Conservation (phyloP, 192 early-diverging fungal genomes). For the Paraglomus brasilianum region DNA sequence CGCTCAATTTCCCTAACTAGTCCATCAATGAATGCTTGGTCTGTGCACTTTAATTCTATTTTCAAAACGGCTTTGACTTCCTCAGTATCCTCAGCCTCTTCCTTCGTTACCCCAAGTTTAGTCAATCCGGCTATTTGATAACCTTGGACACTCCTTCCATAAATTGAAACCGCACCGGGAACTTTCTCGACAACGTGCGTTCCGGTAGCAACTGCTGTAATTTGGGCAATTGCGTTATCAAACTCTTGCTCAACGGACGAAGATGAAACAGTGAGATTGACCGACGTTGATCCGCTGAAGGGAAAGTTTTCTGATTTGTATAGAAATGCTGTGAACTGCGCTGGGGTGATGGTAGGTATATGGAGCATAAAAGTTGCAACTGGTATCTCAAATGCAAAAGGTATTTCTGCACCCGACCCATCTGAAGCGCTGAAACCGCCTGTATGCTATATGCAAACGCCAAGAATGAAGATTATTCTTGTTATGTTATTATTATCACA, state of each 20-base stretch:
- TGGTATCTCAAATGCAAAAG: slow-evolving; percentile 45
- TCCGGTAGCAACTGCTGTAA: slow-evolving; percentile 45
- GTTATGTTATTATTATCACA: no score
- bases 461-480: not conserved
- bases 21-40: slow-evolving; percentile 52
- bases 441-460: not conserved
- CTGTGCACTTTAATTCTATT: slow-evolving; percentile 57
- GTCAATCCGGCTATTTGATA: slow-evolving; percentile 56
- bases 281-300: slow-evolving; percentile 42
- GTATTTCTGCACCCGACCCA: slow-evolving; percentile 1
- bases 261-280: slow-evolving; percentile 33
- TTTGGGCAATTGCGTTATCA: slow-evolving; percentile 46
- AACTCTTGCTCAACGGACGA: slow-evolving; percentile 43
- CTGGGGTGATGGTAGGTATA: slow-evolving; percentile 44
- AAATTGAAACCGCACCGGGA: slow-evolving; percentile 58
- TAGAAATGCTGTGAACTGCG: slow-evolving; percentile 46
- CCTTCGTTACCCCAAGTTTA: slow-evolving; percentile 31
- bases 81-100: not conserved
- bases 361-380: slow-evolving; percentile 48
- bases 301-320: slow-evolving; percentile 48
- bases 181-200: slow-evolving; percentile 58
- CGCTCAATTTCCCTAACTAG: slow-evolving; percentile 39
- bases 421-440: not conserved
- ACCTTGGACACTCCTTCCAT: slow-evolving; percentile 55
- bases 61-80: slow-evolving; percentile 38